Evolutionary conservation across 257 asterid genomes (phyloP), one percentile per base, ranked within the genome.

Genomic region (Eustoma russellianum): DNA sequence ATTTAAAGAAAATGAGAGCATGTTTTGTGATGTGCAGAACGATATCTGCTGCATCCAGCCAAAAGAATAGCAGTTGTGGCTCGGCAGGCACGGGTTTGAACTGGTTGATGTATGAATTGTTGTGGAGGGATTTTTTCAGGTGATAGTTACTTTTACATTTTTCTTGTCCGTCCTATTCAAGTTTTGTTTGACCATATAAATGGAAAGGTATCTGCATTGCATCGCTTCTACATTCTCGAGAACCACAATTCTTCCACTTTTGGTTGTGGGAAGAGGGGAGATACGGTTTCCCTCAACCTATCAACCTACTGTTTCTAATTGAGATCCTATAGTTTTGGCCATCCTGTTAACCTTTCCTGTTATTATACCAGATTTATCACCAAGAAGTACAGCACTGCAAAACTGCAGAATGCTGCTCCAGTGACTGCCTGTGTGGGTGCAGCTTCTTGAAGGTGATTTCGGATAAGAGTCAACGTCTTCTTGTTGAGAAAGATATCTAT

Each of bases 91-190:
- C 93, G 41, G 93, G 94, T 45, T 59, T 78, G 74, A 85, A 85
- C 84, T 92, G 97, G 99, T 66, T 92, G 70, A 86, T 83, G 96
- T 85, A 92, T 41, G 97, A 88, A 76, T 78, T 88, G 54, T 51
- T 92, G 72, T 92, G 99, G 99, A 88, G 99, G 78, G 99, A 92
- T 58, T 92, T 92, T 66, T 91, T 91, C 88, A 85, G 98, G 98
- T 88, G 51, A 57, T 6, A 5, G 43, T 54, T 41, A 0, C 24
- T 35, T 33, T 6, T 38, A 7, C 11, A 38, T 2, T 38, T 11
- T 38, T 38, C 12, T 38, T 38, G 43, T 38, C 12, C 9, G 7
- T 38, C 43, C 43, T 11, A 38, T 38, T 38, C 9, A 11, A 7
- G 43, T 8, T 38, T 24, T 24, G 30, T 24, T 24, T 24, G 30